Base-by-base conservation (phyloP, 2,329 filamentous ascomycete genomes). In the Penicillium sp. region DNA sequence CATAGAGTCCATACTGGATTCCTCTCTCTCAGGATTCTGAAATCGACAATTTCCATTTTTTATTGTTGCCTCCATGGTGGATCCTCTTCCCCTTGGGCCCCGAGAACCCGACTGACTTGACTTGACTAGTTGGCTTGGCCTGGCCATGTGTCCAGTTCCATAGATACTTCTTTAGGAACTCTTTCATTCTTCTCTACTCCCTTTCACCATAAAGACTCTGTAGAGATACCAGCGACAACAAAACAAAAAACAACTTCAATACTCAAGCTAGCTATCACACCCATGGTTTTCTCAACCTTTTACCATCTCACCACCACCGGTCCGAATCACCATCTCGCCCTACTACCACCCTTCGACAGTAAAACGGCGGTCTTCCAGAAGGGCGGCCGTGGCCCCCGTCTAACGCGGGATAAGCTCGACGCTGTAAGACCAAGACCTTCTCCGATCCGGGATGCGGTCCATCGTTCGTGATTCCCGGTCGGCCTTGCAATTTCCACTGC, bases 21-120 rank as follows among this genome's bases (percentile, higher is more conserved):
- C 25, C 6, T 28, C 6, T 28, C 6, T 28, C 25, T 28, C 25
- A 6, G 25, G 25, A 28, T 28, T 28, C 6, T 28, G 25, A 28
- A 31, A 31, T 31, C 31, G 25, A 28, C 31, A 8, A 10, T 66
- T 65, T 38, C 49, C 62, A 31, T 51, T 58, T 59, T 57, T 47
- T 51, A 42, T 39, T 42, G 35, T 55, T 14, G 39, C 41, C 41
- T 41, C 49, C 22, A 11, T 37, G 20, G 66, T 63, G 68, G 65
- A 65, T 62, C 62, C 45, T 31, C 11, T 42, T 39, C 49, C 35
- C 35, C 49, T 39, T 39, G 35, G 15, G 51, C 58, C 54, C 49
- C 61, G 55, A 56, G 62, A 64, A 65, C 62, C 61, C 49, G 59
- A 62, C 43, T 45, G 22, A 28, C 55, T 31, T 55, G 48, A 56